A percentile compares a stretch with the other conserved stretches of the same genome.
These are phyloP conservation scores for Tetrapyrgos nigripes DNA, from an alignment of 1,284 basidiomycete genomes.

Conservation along the genomic window DNA sequence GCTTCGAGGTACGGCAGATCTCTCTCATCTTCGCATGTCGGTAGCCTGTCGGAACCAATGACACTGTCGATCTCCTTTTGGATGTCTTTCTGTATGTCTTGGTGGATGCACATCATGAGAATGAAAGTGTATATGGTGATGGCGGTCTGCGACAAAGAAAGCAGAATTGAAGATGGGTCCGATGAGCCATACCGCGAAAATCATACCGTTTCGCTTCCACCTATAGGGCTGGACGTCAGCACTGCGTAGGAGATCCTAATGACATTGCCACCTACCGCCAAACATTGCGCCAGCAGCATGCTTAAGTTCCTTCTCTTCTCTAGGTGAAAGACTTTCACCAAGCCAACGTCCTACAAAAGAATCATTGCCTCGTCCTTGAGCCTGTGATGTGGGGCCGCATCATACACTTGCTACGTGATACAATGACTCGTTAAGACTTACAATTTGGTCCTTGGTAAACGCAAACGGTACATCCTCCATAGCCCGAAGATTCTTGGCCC, in stretches of 20 bases:
- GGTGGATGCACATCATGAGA: not conserved
- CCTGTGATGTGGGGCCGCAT: no score
- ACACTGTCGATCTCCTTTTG: not conserved
- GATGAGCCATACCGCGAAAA: not conserved
- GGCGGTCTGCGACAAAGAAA: not conserved
- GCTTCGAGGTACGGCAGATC: not conserved
- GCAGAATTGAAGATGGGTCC: not conserved
- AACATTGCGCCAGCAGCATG: not conserved
- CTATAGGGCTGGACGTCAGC: no score
- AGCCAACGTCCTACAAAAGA: not conserved
- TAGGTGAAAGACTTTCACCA: not conserved
- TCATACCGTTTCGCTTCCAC: not conserved
- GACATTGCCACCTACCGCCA: not conserved
- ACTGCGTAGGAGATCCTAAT: no score
- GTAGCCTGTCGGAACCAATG: not conserved
- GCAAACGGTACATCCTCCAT: not conserved
- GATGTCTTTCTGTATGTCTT: not conserved
- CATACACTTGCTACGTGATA: not conserved
- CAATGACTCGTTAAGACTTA: no score
- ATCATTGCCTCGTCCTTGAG: not conserved
- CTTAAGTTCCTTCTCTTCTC: not conserved
- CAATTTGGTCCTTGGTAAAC: not conserved
- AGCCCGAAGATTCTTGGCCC: not conserved
- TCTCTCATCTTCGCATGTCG: not conserved
- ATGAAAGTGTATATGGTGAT: not conserved